Evolutionary conservation across 2,329 filamentous ascomycete genomes (phyloP).

Genomic region (Fusarium chlamydosporum): DNA sequence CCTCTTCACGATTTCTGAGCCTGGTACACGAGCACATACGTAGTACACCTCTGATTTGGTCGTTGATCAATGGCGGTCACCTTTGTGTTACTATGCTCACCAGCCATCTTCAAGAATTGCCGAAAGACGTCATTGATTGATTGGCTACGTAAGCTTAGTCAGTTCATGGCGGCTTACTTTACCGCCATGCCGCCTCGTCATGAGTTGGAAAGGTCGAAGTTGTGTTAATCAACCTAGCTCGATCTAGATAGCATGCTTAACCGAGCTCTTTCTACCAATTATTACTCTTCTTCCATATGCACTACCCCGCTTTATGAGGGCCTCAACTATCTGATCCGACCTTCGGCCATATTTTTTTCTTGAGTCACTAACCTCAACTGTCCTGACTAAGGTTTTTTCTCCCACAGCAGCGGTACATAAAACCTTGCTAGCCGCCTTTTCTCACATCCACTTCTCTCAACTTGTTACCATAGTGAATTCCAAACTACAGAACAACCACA

Average conservation of each 20-base stretch:
- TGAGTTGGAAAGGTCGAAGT: not conserved
- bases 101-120: not conserved
- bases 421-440: slow-evolving; percentile 8
- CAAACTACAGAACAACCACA: slow-evolving; percentile 1
- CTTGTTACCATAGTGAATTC: not conserved
- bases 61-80: not conserved
- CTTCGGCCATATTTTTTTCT: slow-evolving; percentile 12
- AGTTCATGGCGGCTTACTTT: not conserved
- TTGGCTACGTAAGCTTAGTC: slow-evolving; percentile 7
- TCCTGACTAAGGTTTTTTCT: slow-evolving; percentile 1
- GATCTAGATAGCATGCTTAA: slow-evolving; percentile 8
- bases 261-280: not conserved
- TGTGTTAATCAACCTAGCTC: slow-evolving; percentile 9
- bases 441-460: slow-evolving; percentile 10
- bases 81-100: not conserved
- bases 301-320: slow-evolving; percentile 7
- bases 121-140: slow-evolving; percentile 4
- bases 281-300: not conserved
- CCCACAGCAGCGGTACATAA: slow-evolving; percentile 6
- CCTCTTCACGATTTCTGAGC: too few relatives aligned
- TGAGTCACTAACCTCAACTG: slow-evolving; percentile 15
- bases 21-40: too few relatives aligned
- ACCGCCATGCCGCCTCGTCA: slow-evolving; percentile 6
- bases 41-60: too few relatives aligned
- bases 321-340: slow-evolving; percentile 5